A percentile compares a stretch with the other conserved stretches of the same genome.
These are phyloP conservation scores for Xylaria flabelliformis DNA, from an alignment of 495 filamentous ascomycete genomes.

Conservation along the genomic window DNA sequence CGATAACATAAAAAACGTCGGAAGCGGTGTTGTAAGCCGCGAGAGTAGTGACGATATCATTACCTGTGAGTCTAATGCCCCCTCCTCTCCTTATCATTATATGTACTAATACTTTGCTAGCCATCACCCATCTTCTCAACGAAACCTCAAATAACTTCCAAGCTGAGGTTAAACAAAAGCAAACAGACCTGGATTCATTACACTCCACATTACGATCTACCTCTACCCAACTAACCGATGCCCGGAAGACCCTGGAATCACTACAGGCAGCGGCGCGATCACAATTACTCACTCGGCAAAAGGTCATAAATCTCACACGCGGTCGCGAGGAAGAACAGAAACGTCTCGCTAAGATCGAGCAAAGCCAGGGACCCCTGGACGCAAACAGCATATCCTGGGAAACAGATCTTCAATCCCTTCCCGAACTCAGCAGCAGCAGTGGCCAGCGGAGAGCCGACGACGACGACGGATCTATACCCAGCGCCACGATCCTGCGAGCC, in stretches of 20 bases:
- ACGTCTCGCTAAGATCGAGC: constrained; percentile 46
- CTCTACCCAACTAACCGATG: constrained; percentile 76
- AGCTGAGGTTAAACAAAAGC: constrained; percentile 76
- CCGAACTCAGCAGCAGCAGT: background rate
- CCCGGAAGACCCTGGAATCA: constrained; percentile 70
- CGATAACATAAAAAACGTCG: constrained; percentile 39
- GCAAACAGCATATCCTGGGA: constrained; percentile 45
- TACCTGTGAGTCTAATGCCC: constrained; percentile 59
- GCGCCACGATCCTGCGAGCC: constrained; percentile 47
- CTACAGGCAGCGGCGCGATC: constrained; percentile 63
- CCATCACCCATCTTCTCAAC: constrained; percentile 74
- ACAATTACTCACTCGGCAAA: constrained; percentile 53
- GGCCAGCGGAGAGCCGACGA: constrained; percentile 19
- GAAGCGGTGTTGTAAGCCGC: constrained; percentile 54
- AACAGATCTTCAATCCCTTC: constrained; percentile 39
- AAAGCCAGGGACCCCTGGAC: constrained; percentile 46
- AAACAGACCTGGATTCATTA: constrained; percentile 77
- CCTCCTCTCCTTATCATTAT: background rate
- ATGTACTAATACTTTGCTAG: constrained; percentile 47
- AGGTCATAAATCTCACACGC: constrained; percentile 53
- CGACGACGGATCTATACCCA: constrained; percentile 42
- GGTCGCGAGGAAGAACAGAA: constrained; percentile 58
- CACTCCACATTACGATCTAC: constrained; percentile 78
- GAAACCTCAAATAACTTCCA: constrained; percentile 77
- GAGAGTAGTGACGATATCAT: constrained; percentile 74